Base-by-base conservation (phyloP, 225 moss, liverwort and hornwort species). In the Marchantia polymorpha region DNA sequence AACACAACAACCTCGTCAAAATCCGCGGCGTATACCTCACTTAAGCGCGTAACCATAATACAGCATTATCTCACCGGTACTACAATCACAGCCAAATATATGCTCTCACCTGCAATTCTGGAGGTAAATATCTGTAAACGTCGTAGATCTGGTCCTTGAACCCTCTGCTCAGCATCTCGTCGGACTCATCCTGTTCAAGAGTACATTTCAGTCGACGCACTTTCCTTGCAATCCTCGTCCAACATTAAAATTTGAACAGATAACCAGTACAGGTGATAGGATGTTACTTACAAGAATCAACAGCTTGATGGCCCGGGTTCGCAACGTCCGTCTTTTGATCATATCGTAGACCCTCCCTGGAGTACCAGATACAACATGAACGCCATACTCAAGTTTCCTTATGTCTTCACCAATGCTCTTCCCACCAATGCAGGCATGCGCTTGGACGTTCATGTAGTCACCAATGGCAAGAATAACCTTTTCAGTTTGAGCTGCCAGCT, bases 321-420 rank as follows among this genome's bases (percentile, higher is more conserved):
- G 89, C 77, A 93, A 74, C 0, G 92, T 93, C 80, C 94, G 91
- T 80, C 94, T 87, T 79, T 95, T 92, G 59, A 93, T 93, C 92
- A 91, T 95, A 79, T 95, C 92, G 85, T 91, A 95, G 58, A 95
- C 94, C 68, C 92, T 89, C 59, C 94, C 91, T 61, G 94, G 94
- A 53, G 94, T 95, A 49, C 92, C 94, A 54, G 92, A 94, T 52
- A 92, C 91, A n/a, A 94, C 92, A 84, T 94, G 94, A 8, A 93
- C 90, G 74, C 92, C 92, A 76, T 93, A 88, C 46, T 95, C 94
- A 76, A 95, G 85, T 84, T 95, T 95, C 83, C 94, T 86, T 65
- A 95, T 95, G 77, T 95, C 92, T 81, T 95, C 94, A 8, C 94
- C 91, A 49, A 92, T 95, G 85, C 91, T 95, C 82, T 95, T 92